Conservation (phyloP, 139 green algal genomes). For the Picocystis salinarum region DNA sequence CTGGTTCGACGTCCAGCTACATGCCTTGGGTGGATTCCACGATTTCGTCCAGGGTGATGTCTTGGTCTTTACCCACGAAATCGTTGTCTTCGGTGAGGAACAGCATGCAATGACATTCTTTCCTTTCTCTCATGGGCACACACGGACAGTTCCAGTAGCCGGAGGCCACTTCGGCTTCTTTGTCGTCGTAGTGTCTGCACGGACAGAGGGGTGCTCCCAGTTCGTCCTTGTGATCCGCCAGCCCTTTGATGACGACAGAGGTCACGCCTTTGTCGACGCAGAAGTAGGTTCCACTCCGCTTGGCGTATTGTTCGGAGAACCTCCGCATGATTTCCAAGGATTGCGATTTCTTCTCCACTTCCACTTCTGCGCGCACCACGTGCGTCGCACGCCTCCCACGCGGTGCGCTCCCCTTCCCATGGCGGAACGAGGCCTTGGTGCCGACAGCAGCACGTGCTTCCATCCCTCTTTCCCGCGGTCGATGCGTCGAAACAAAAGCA, state of each 20-base stretch:
- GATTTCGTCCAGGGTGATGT: slow-evolving; percentile 34
- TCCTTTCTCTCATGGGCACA: slow-evolving; percentile 90
- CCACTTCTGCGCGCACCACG: no score
- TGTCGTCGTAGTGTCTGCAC: slow-evolving; percentile 97
- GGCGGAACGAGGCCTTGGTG: no score
- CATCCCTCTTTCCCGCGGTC: no score
- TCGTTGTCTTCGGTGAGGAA: slow-evolving; percentile 94
- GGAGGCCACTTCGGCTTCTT: slow-evolving; percentile 63
- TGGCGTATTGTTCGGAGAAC: slow-evolving; percentile 96
- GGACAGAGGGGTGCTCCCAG: slow-evolving; percentile 90
- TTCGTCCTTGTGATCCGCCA: slow-evolving; percentile 95
- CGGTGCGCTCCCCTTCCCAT: no score
- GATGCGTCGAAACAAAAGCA: no score
- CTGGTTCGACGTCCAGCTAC: no score
- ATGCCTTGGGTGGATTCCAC: slow-evolving; percentile 9
- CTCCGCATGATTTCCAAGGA: slow-evolving; percentile 87
- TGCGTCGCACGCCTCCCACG: no score
- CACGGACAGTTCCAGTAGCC: slow-evolving; percentile 99
- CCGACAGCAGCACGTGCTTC: no score
- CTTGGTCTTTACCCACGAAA: slow-evolving; percentile 75
- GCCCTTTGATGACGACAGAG: slow-evolving; percentile 89
- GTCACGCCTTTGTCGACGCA: slow-evolving; percentile 96
- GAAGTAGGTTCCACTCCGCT: slow-evolving; percentile 81
- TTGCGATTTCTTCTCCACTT: no score
- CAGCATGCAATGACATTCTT: slow-evolving; percentile 99